phyloP scores from a whole-genome alignment of 164 flowering plant genomes.

The Magnolia sinica region DNA sequence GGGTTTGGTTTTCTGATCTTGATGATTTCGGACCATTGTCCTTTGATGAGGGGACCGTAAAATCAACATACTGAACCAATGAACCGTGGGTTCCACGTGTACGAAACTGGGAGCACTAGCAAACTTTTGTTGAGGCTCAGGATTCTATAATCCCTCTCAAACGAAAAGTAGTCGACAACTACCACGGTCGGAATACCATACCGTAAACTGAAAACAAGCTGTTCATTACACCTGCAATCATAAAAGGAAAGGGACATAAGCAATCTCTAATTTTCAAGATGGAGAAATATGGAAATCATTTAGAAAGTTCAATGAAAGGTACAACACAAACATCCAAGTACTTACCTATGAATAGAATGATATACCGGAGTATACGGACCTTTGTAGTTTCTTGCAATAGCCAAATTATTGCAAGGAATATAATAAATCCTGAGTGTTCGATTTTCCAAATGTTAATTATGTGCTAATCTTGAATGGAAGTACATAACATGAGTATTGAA shows the following conservation, averaged over 20 bases:
- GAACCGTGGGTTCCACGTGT: neutral
- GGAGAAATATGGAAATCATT: neutral
- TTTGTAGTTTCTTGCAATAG: constrained; percentile 74
- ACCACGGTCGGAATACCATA: constrained; percentile 21
- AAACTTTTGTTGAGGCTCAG: neutral
- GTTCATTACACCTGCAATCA: constrained; percentile 83
- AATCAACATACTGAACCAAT: neutral
- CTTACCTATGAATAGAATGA: constrained; percentile 88
- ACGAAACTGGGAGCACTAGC: neutral
- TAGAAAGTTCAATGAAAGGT: neutral
- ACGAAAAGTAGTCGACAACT: constrained; percentile 3
- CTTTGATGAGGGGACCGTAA: neutral
- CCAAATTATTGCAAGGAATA: constrained; percentile 80
- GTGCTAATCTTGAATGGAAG: neutral
- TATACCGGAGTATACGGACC: constrained; percentile 69
- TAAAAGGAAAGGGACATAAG: neutral
- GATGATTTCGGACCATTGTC: neutral
- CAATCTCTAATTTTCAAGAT: neutral
- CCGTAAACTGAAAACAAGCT: constrained; percentile 88
- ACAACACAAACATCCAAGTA: neutral
- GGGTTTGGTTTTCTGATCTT: neutral
- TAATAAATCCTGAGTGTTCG: constrained; percentile 66
- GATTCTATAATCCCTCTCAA: neutral
- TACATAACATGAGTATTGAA: too few species aligned
- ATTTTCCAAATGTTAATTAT: constrained; percentile 4